A percentile compares a stretch with the other conserved stretches of the same genome.
These are phyloP conservation scores for Ampelomyces quisqualis DNA, from an alignment of 2,329 filamentous ascomycete species.

Conservation along the genomic window DNA sequence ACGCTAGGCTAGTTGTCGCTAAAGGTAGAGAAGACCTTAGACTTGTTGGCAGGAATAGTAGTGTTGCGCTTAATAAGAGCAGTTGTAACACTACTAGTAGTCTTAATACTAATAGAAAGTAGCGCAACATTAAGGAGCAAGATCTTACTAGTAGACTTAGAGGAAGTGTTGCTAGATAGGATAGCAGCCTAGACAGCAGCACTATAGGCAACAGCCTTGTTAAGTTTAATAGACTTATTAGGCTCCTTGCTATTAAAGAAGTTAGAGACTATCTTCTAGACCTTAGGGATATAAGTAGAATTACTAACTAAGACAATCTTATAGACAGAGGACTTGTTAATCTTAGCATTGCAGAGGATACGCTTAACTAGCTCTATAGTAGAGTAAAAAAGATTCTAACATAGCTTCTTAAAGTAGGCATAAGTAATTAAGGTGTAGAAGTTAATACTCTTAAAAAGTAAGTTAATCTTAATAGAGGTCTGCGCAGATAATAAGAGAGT, in stretches of 20 bases:
- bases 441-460: slow-evolving; percentile 94
- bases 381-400: slow-evolving; percentile 96
- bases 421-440: slow-evolving; percentile 99
- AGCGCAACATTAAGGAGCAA: slow-evolving; percentile 94
- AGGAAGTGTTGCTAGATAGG: slow-evolving; percentile 90
- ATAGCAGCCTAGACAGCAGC: slow-evolving; percentile 97
- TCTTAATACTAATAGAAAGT: slow-evolving; percentile 97
- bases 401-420: slow-evolving; percentile 98
- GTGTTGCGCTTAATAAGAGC: slow-evolving; percentile 99
- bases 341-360: slow-evolving; percentile 89
- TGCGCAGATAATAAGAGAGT: slow-evolving; percentile 95
- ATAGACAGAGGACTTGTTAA: slow-evolving; percentile 96
- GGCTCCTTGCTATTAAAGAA: slow-evolving; percentile 99
- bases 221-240: slow-evolving; percentile 99
- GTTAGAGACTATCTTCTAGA: slow-evolving; percentile 98
- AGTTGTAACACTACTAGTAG: slow-evolving; percentile 99
- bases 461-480: slow-evolving; percentile 99
- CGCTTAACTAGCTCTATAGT: slow-evolving; percentile 97
- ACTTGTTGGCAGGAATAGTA: slow-evolving; percentile 99
- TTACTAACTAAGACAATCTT: slow-evolving; percentile 98
- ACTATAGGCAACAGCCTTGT: slow-evolving; percentile 98
- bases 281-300: slow-evolving; percentile 97
- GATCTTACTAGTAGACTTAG: slow-evolving; percentile 98
- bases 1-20: slow-evolving; percentile 99
- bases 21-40: slow-evolving; percentile 98